Evolutionary conservation across 129 eudicot species (phyloP).

Genomic region (Cynara cardunculus): DNA sequence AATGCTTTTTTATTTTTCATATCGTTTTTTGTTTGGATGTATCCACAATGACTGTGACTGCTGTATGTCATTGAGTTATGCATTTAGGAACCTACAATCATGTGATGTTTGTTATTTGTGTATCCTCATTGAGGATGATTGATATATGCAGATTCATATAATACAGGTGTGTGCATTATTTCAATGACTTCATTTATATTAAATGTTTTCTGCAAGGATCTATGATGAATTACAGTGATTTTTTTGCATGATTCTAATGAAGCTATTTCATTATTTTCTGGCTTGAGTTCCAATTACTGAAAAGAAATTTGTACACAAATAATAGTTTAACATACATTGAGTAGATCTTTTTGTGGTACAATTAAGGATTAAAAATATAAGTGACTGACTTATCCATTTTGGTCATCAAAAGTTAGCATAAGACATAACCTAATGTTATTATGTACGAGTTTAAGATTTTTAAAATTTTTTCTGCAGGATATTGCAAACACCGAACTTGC

Average conservation of each 20-base stretch:
- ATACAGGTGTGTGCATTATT: not conserved
- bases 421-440: not conserved
- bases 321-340: not conserved
- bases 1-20: not conserved
- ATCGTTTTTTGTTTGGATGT: not conserved
- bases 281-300: not conserved
- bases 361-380: not conserved
- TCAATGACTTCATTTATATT: not conserved
- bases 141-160: not conserved
- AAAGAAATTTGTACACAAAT: not conserved
- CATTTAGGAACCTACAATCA: not conserved
- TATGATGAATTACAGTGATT: not conserved
- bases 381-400: not conserved
- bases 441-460: not conserved
- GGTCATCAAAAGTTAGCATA: not conserved
- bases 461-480: slow-evolving; percentile 30
- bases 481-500: slow-evolving; percentile 52
- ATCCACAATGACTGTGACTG: not conserved
- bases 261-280: not conserved
- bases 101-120: not conserved
- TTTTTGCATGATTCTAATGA: not conserved
- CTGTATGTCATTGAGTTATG: not conserved
- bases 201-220: not conserved
- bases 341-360: not conserved
- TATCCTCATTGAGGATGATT: not conserved